Base-by-base conservation (phyloP, 2,329 filamentous ascomycete genomes). In the Niveomyces coronatus region DNA sequence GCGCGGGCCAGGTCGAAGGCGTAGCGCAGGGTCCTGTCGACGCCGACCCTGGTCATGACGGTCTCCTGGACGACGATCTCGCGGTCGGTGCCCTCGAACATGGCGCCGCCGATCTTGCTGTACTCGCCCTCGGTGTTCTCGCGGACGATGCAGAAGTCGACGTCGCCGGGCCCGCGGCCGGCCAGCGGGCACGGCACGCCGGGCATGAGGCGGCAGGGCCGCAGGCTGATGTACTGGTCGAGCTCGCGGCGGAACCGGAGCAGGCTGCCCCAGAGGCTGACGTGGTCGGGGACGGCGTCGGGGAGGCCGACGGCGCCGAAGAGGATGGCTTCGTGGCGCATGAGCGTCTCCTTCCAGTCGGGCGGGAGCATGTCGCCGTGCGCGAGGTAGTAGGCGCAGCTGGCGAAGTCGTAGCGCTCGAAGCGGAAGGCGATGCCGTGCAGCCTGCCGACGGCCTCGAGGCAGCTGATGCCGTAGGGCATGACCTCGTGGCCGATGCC, bases 71-170 rank as follows among this genome's bases (percentile, higher is more conserved):
- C 77, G 0, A 74, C 71, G 0, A 61, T 65, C 50, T 81, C 76
- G 62, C 76, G 74, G 0, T 73, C 65, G 17, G 69, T 66, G 3
- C 74, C 71, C 6, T 63, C 59, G 53, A 80, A 77, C 4, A 74
- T 76, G 2, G 71, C 67, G 0, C 78, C 78, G 5, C 77, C 77
- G 40, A 80, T 71, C 2, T 76, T 76, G 14, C 75, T 74, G 48
- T 81, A 82, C 49, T 82, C 77, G 45, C 78, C 77, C 46, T 82
- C 76, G 2, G 71, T 77, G 53, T 81, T 82, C 56, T 82, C 78
- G 11, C 78, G 67, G 17, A 82, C 61, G 35, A 82, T 79, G 27
- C 79, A 74, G 67, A 76, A 81, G 58, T 82, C 74, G 1, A 82
- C 67, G 35, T 81, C 74, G 1, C 74, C 74, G 0, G 68, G 63